phyloP scores from a whole-genome alignment of 371 early-diverging fungal genomes.

The Gilbertella persicaria region DNA sequence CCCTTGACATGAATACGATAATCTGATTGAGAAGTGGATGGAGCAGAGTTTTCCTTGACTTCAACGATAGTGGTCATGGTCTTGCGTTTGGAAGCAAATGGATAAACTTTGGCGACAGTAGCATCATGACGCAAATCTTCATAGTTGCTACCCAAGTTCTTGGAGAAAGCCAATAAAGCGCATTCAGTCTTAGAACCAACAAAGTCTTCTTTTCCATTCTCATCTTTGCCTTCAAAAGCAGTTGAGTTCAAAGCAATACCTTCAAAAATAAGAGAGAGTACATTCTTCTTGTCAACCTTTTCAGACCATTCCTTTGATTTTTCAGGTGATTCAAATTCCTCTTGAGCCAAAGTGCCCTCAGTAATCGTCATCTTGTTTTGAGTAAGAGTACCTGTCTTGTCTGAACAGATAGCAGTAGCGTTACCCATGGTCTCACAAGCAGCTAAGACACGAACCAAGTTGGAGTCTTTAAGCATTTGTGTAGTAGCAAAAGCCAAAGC shows the following conservation, averaged over 20 bases:
- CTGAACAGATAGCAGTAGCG: constrained; percentile 95
- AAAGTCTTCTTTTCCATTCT: constrained; percentile 70
- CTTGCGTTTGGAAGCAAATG: constrained; percentile 84
- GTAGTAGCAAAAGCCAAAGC: constrained; percentile 95
- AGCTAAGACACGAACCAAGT: constrained; percentile 90
- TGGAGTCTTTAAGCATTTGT: constrained; percentile 92
- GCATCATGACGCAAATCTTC: constrained; percentile 59
- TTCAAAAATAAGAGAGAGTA: constrained; percentile 54
- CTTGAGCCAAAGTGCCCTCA: constrained; percentile 58
- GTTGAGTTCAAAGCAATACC: constrained; percentile 85
- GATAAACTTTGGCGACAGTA: constrained; percentile 60
- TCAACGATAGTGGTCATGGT: constrained; percentile 74
- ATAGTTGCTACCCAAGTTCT: constrained; percentile 63
- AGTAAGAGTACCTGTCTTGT: constrained; percentile 97
- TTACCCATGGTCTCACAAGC: constrained; percentile 99
- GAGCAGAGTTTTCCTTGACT: constrained; percentile 35
- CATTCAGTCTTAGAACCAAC: constrained; percentile 94
- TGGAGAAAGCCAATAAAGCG: constrained; percentile 81
- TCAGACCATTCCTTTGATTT: constrained; percentile 33
- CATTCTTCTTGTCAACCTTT: constrained; percentile 29
- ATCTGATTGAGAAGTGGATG: constrained; percentile 30
- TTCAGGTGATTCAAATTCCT: constrained; percentile 38
- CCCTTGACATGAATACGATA: constrained; percentile 78
- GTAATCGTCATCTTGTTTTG: constrained; percentile 96
- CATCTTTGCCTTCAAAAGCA: constrained; percentile 84